phyloP scores from a whole-genome alignment of 352 stramenopile species.

The Sclerospora graminicola region DNA sequence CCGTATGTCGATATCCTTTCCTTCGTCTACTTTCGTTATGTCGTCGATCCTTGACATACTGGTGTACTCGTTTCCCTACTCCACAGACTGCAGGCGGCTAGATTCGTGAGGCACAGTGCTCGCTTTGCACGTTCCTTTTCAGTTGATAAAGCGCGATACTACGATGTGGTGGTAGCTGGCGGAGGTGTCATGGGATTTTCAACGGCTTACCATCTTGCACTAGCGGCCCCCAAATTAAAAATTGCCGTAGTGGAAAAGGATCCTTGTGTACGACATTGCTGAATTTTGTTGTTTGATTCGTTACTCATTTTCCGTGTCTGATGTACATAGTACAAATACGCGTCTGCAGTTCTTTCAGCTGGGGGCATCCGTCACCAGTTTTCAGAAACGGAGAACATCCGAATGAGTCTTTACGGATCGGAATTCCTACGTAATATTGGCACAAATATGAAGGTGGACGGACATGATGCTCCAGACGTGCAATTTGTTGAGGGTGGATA shows the following conservation, averaged over 20 bases:
- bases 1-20: too few species aligned
- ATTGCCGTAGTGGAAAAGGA: constrained; percentile 73
- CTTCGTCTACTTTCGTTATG: too few species aligned
- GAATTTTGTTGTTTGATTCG: neutral
- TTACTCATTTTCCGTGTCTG: neutral
- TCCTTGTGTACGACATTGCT: constrained; percentile 27
- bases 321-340: constrained; percentile 64
- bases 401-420: constrained; percentile 73
- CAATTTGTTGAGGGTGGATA: constrained; percentile 78
- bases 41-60: too few species aligned
- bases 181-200: constrained; percentile 81
- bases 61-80: too few species aligned
- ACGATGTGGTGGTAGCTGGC: constrained; percentile 72
- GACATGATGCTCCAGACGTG: constrained; percentile 49
- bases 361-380: constrained; percentile 81
- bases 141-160: constrained; percentile 26
- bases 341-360: constrained; percentile 63
- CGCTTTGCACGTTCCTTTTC: constrained; percentile 18
- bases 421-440: constrained; percentile 50
- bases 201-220: constrained; percentile 75
- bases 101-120: constrained; percentile 6
- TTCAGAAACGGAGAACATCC: constrained; percentile 60
- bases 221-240: constrained; percentile 49
- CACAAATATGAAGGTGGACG: constrained; percentile 40
- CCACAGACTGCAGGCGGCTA: constrained; percentile 15